A percentile compares a stretch with the other conserved stretches of the same genome.
phyloP scores from a whole-genome alignment of 176 grass and related monocot species.

The Oryza brachyantha region DNA sequence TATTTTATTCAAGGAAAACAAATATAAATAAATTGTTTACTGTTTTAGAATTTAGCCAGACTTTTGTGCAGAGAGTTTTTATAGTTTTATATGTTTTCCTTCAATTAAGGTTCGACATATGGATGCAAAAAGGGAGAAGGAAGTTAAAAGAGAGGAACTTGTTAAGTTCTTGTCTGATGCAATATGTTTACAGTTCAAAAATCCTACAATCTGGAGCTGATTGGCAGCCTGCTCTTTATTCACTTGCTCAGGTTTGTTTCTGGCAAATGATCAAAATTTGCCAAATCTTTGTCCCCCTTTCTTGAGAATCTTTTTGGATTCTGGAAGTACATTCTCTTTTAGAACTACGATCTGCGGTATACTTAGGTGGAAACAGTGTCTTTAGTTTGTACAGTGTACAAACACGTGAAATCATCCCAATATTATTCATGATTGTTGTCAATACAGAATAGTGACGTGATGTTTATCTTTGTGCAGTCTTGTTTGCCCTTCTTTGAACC shows the following conservation, averaged over 20 bases:
- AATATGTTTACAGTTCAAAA: slow-evolving; percentile 82
- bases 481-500: neutral
- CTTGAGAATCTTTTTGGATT: neutral
- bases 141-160: slow-evolving; percentile 67
- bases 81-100: slow-evolving; percentile 11
- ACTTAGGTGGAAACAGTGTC: slow-evolving; percentile 10
- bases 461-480: neutral
- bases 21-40: neutral
- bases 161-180: slow-evolving; percentile 78
- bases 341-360: neutral
- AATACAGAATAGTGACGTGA: neutral
- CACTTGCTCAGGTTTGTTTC: slow-evolving; percentile 30
- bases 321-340: neutral
- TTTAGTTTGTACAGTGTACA: slow-evolving; percentile 3
- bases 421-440: neutral
- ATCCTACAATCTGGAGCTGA: slow-evolving; percentile 79
- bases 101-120: slow-evolving; percentile 76
- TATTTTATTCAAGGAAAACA: neutral
- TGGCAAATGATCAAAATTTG: neutral
- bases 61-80: slow-evolving; percentile 8
- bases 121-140: slow-evolving; percentile 84
- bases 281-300: neutral
- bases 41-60: neutral
- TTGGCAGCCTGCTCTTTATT: neutral
- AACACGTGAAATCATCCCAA: slow-evolving; percentile 5